A percentile compares a stretch with the other conserved stretches of the same genome.
phyloP scores from a whole-genome alignment of 78 protist species.

The Diacronema lutheri region DNA sequence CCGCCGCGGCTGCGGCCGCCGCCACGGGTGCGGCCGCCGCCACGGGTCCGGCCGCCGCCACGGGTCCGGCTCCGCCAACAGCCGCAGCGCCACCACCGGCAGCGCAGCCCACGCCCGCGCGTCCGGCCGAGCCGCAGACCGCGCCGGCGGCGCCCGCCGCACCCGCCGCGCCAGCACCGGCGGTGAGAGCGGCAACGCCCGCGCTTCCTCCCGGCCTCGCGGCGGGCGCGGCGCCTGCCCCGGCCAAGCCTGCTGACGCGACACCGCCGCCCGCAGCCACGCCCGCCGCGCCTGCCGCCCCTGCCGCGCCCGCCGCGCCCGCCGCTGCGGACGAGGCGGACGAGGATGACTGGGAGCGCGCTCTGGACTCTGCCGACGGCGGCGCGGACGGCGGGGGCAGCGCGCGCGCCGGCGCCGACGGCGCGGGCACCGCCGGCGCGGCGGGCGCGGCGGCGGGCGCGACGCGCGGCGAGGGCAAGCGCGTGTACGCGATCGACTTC shows the following conservation, averaged over 20 bases:
- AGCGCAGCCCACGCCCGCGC: not conserved
- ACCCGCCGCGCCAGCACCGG: not conserved
- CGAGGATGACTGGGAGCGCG: constrained; percentile 6
- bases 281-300: not conserved
- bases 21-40: not conserved
- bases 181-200: not conserved
- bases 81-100: not conserved
- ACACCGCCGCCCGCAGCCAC: not conserved
- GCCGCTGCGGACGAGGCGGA: not conserved
- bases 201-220: not conserved
- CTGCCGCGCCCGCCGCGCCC: not conserved
- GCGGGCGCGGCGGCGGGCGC: not conserved
- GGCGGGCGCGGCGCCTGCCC: not conserved
- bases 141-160: not conserved
- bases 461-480: not conserved
- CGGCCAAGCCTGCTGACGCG: not conserved
- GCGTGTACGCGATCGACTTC: not conserved
- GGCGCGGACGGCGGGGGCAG: not conserved
- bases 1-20: not conserved
- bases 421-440: not conserved
- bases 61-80: not conserved
- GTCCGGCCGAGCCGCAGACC: not conserved
- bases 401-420: not conserved
- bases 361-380: not conserved
- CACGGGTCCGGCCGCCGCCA: not conserved